These are phyloP conservation scores for Chaetomiaceae sp. DNA, from an alignment of 2,329 filamentous ascomycete species.

Conservation along the genomic window DNA sequence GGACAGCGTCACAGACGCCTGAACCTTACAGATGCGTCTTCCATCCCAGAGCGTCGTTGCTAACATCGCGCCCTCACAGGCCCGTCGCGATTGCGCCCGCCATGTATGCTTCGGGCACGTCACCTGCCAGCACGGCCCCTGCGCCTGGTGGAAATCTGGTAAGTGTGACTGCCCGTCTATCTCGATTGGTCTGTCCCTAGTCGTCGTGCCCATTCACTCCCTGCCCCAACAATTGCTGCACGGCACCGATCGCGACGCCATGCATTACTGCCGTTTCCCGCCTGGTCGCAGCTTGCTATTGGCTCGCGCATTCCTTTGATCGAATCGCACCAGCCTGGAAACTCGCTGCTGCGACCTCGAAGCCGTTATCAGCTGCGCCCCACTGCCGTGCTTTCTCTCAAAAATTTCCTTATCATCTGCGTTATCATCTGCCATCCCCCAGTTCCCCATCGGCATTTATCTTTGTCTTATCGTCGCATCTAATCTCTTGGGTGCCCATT, in stretches of 20 bases:
- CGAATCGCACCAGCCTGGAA: too few relatives aligned
- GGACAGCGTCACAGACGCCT: too few relatives aligned
- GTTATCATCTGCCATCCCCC: constrained; percentile 16
- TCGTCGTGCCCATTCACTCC: background rate
- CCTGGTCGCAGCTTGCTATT: constrained; percentile 7
- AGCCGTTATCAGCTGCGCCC: constrained; percentile 17
- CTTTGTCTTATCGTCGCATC: constrained; percentile 24
- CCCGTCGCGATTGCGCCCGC: constrained; percentile 24
- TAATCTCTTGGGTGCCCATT: constrained; percentile 24
- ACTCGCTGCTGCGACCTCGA: background rate
- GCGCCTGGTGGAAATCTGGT: constrained; percentile 35
- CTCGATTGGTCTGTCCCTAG: background rate
- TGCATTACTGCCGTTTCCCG: background rate
- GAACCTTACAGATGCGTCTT: too few relatives aligned
- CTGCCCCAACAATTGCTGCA: background rate
- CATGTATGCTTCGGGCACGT: constrained; percentile 27
- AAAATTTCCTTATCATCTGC: constrained; percentile 26
- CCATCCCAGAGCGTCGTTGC: background rate
- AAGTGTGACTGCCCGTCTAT: constrained; percentile 19
- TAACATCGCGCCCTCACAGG: constrained; percentile 19
- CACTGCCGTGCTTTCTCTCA: constrained; percentile 14
- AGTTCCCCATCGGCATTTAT: constrained; percentile 20
- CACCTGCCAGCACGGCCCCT: constrained; percentile 37
- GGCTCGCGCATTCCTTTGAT: background rate
- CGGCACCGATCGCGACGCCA: background rate